These are phyloP conservation scores for Solanum raphanifolium DNA, from an alignment of 257 asterid species.

Conservation along the genomic window DNA sequence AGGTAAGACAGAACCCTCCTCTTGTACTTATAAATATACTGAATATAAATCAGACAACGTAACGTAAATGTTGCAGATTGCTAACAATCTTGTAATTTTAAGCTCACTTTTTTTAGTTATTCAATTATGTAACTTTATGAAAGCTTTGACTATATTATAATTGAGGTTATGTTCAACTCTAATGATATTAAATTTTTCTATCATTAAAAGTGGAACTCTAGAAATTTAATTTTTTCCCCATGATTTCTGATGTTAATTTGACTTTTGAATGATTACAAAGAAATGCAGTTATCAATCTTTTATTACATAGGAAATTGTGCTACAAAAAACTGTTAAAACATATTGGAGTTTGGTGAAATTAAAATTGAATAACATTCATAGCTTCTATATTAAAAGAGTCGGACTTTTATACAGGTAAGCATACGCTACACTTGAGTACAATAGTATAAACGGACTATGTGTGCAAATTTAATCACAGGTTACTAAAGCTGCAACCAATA, in stretches of 20 bases:
- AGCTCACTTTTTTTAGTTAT: neutral
- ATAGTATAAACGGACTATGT: neutral
- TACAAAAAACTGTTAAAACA: no score
- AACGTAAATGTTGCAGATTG: neutral
- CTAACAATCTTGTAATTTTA: neutral
- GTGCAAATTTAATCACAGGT: no score
- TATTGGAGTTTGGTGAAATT: no score
- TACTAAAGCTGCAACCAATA: no score
- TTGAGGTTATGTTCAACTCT: neutral
- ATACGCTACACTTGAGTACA: neutral
- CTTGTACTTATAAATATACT: slow-evolving; percentile 12
- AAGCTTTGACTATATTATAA: no score
- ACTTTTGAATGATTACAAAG: neutral
- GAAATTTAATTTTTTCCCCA: neutral
- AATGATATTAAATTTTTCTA: neutral
- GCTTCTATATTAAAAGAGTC: no score
- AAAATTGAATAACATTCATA: no score
- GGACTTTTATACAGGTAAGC: no score
- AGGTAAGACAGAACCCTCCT: no score
- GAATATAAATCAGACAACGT: no score
- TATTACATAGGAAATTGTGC: neutral
- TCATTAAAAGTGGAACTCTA: no score
- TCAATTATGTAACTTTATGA: neutral
- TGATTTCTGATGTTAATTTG: neutral
- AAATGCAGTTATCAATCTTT: neutral